Percentiles rank a stretch among this genome's conserved stretches.
Conservation (phyloP, 805 yeast genomes). For the Alloascoidea hylecoeti region DNA sequence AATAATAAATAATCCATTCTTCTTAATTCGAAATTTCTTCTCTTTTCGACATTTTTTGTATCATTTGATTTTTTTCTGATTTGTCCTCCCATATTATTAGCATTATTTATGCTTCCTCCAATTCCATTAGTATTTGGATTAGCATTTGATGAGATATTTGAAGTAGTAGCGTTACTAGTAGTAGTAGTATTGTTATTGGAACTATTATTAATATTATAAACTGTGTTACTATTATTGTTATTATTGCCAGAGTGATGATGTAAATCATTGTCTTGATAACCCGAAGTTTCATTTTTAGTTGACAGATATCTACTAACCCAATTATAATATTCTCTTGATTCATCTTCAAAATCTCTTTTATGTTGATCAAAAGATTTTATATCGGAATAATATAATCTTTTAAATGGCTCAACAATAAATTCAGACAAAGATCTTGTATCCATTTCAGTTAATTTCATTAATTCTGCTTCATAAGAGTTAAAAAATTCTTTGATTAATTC, state of each 20-base stretch:
- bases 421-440: constrained; percentile 14
- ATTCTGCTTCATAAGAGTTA: background rate
- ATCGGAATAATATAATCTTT: constrained; percentile 23
- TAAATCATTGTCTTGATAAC: constrained; percentile 3
- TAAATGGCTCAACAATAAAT: constrained; percentile 22
- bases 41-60: constrained; percentile 23
- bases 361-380: constrained; percentile 22
- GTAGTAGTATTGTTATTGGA: too few species aligned
- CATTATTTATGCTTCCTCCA: too few species aligned
- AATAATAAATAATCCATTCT: constrained; percentile 26
- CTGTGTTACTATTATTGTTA: too few species aligned
- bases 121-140: background rate
- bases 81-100: too few species aligned
- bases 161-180: too few species aligned
- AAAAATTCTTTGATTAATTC: background rate
- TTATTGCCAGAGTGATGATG: background rate
- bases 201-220: too few species aligned
- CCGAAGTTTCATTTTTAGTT: constrained; percentile 18
- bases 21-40: constrained; percentile 23
- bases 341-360: constrained; percentile 29
- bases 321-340: constrained; percentile 25
- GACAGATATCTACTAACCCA: constrained; percentile 27
- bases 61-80: constrained; percentile 12
- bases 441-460: background rate
- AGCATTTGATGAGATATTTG: too few species aligned